Percentiles rank a stretch among this genome's conserved stretches.
Conservation (phyloP, 495 filamentous ascomycete species). For the Cairneyella variabilis region DNA sequence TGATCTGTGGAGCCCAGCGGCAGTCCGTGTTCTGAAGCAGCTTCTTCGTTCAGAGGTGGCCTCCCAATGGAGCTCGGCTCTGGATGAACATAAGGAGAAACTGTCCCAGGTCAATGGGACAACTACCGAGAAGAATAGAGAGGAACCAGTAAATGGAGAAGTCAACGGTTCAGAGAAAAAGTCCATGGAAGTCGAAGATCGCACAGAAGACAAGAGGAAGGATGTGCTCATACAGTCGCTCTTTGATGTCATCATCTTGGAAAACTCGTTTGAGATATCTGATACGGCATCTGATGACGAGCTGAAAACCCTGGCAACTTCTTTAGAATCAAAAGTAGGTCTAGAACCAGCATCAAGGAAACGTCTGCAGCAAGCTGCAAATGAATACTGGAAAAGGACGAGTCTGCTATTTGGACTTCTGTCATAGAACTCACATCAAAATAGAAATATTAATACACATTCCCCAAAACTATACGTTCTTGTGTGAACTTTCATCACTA, state of each 20-base stretch:
- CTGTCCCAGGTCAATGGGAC: constrained; percentile 26
- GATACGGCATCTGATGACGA: constrained; percentile 25
- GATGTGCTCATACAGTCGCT: constrained; percentile 63
- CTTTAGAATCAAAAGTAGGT: constrained; percentile 42
- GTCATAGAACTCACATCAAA: constrained; percentile 10
- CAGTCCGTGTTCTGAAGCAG: constrained; percentile 59
- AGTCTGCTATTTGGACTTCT: constrained; percentile 62
- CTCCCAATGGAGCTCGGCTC: constrained; percentile 35
- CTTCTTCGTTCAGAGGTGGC: constrained; percentile 43
- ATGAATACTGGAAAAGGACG: constrained; percentile 79
- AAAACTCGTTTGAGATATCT: constrained; percentile 32
- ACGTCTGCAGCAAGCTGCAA: constrained; percentile 50
- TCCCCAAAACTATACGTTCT: not conserved
- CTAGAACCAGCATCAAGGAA: constrained; percentile 39
- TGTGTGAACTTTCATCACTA: not conserved
- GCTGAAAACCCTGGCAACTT: constrained; percentile 42
- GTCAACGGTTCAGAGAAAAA: constrained; percentile 2
- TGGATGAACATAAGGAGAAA: constrained; percentile 24
- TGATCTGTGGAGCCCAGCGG: constrained; percentile 80
- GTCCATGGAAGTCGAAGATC: constrained; percentile 3
- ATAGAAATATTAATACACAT: not conserved
- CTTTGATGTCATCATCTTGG: constrained; percentile 72
- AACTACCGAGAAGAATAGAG: constrained; percentile 19
- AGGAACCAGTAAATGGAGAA: constrained; percentile 3
- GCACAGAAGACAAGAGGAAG: constrained; percentile 5